A percentile compares a stretch with the other conserved stretches of the same genome.
Conservation (phyloP, 2,329 filamentous ascomycete species). For the Diaporthe caulivora region DNA sequence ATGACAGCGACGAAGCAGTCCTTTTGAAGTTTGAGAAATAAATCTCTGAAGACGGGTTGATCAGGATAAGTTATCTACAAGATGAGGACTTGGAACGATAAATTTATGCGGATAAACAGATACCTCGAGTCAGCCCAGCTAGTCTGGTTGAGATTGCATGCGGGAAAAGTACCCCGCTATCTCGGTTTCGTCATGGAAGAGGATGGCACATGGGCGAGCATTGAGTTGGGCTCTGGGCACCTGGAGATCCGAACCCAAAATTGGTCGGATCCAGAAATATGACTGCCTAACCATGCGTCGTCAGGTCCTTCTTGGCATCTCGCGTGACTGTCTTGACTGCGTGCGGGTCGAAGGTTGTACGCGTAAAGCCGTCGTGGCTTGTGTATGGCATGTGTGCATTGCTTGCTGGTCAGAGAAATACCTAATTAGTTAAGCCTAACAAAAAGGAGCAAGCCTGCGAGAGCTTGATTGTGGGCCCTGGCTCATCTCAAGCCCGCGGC, state of each 20-base stretch:
- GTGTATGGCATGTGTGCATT: not conserved
- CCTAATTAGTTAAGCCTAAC: not conserved
- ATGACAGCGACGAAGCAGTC: not conserved
- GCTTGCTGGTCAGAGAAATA: conserved; percentile 12
- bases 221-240: conserved; percentile 13
- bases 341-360: conserved; percentile 7
- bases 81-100: too few relatives aligned
- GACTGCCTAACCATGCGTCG: conserved; percentile 31
- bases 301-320: conserved; percentile 21
- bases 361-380: conserved; percentile 29
- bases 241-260: not conserved
- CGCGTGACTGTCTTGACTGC: conserved; percentile 19
- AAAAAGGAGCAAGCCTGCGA: conserved; percentile 1
- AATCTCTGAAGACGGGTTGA: not conserved
- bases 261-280: not conserved
- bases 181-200: not conserved
- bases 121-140: not conserved
- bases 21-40: not conserved
- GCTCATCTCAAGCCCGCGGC: not conserved
- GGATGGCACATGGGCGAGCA: not conserved
- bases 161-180: not conserved
- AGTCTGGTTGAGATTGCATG: not conserved
- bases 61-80: too few relatives aligned
- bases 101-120: conserved; percentile 4
- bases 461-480: conserved; percentile 25